A percentile compares a stretch with the other conserved stretches of the same genome.
These are phyloP conservation scores for Backusella parvicylindrica DNA, from an alignment of 192 early-diverging fungal genomes.

Conservation along the genomic window DNA sequence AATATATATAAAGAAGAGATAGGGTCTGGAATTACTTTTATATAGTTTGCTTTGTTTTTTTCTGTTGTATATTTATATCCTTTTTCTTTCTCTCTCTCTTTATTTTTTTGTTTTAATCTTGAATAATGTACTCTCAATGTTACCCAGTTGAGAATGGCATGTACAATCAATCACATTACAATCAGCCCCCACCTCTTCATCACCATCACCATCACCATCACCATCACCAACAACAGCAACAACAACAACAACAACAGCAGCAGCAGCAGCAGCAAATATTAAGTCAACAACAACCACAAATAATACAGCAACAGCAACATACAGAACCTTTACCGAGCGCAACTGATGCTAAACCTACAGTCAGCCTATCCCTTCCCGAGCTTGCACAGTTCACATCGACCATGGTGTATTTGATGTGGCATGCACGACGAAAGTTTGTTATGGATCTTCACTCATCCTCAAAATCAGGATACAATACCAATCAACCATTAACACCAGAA, in stretches of 20 bases:
- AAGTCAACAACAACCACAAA: background rate
- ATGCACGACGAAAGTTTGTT: conserved; percentile 39
- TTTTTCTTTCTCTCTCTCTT: background rate
- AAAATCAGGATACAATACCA: background rate
- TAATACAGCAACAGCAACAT: background rate
- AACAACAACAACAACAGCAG: no score
- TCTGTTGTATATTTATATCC: background rate
- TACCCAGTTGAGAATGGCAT: background rate
- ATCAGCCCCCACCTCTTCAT: background rate
- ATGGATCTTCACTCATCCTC: conserved; percentile 25
- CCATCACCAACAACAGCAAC: no score
- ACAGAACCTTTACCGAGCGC: conserved; percentile 17
- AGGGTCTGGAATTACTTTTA: background rate
- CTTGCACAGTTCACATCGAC: conserved; percentile 55
- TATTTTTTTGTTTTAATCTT: background rate
- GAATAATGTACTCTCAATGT: background rate
- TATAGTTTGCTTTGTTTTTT: background rate
- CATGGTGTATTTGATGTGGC: conserved; percentile 54
- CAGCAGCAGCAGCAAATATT: background rate
- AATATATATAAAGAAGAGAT: background rate
- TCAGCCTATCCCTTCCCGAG: conserved; percentile 16
- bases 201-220: background rate
- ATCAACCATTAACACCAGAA: background rate
- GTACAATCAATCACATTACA: background rate
- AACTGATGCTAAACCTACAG: conserved; percentile 11